These are phyloP conservation scores for Remersonia thermophila DNA, from an alignment of 2,329 filamentous ascomycete genomes.

Conservation along the genomic window DNA sequence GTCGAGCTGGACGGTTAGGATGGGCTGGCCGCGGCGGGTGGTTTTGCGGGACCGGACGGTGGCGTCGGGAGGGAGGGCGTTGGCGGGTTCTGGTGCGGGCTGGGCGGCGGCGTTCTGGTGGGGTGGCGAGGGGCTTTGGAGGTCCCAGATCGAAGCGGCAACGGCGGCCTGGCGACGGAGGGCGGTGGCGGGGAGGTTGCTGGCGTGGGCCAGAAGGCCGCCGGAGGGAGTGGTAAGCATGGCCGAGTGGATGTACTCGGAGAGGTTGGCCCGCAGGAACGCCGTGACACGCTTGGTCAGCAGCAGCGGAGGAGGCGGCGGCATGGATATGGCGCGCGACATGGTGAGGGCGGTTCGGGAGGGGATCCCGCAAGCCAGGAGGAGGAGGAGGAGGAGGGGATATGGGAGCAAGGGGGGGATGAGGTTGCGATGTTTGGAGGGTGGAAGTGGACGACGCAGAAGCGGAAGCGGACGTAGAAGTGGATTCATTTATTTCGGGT, in stretches of 20 bases:
- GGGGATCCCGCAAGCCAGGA: no score
- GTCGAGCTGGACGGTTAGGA: constrained; percentile 46
- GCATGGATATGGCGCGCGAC: constrained; percentile 13
- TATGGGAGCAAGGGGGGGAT: background rate
- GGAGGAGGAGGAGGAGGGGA: no score
- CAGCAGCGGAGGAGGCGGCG: constrained; percentile 44
- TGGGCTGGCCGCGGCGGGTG: constrained; percentile 7
- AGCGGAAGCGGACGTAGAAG: no score
- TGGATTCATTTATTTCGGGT: no score
- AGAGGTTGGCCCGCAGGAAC: constrained; percentile 48
- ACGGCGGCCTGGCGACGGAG: constrained; percentile 53
- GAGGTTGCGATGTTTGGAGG: background rate
- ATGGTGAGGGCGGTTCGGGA: constrained; percentile 3
- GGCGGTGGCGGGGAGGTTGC: constrained; percentile 39
- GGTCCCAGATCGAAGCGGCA: constrained; percentile 47
- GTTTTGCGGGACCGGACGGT: constrained; percentile 1
- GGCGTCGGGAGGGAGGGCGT: background rate
- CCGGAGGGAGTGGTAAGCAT: constrained; percentile 48
- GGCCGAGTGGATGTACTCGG: constrained; percentile 44
- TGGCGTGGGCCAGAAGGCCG: constrained; percentile 52
- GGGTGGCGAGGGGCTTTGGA: constrained; percentile 40
- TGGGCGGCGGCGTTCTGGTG: constrained; percentile 27
- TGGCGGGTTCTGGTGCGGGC: constrained; percentile 1
- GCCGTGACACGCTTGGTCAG: constrained; percentile 52
- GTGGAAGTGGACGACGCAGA: no score